Base-by-base conservation (phyloP, 176 grass and related monocot species). In the Phoenix dactylifera region DNA sequence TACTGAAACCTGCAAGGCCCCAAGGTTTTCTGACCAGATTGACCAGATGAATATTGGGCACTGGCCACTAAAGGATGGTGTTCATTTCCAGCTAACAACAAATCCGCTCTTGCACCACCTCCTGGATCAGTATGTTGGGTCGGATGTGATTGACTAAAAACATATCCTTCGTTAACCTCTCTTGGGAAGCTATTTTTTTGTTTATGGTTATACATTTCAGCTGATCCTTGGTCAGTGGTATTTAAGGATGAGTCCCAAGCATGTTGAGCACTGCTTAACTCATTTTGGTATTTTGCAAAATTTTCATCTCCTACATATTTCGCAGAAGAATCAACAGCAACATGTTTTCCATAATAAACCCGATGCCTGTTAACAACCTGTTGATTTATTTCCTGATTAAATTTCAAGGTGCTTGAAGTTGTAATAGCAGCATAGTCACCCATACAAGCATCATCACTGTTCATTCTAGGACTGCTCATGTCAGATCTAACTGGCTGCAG, bases 231-330 rank as follows among this genome's bases (percentile, higher is more conserved):
- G 35, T 81, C 77, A 32, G 79, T 44, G 57, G 32, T 75, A 66
- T 72, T 83, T 81, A 58, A 74, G 73, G 83, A 70, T 60, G 73
- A 83, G 54, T 86, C 90, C 20, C 79, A 74, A 24, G 66, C 80
- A 64, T 86, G 79, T 62, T 60, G 28, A 59, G 63, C 76, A 59
- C 66, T 83, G 19, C 5, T 59, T 71, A 20, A 16, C 56, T 59
- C 32, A 71, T 49, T 71, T 16, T 68, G 65, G 65, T 17, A 3
- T 51, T 39, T 23, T 22, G 35, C 12, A 44, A 50, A 10, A 71
- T 28, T 58, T 60, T 19, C 55, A 71, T 16, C 23, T 59, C 16
- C 55, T 60, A 30, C 48, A 18, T 39, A 59, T 26, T 51, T 50
- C 14, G n/a, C 44, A 59, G 18, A 59, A 15, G 56, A 26, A 50